phyloP scores from a whole-genome alignment of 192 early-diverging fungal species.

The Paraglomus brasilianum region DNA sequence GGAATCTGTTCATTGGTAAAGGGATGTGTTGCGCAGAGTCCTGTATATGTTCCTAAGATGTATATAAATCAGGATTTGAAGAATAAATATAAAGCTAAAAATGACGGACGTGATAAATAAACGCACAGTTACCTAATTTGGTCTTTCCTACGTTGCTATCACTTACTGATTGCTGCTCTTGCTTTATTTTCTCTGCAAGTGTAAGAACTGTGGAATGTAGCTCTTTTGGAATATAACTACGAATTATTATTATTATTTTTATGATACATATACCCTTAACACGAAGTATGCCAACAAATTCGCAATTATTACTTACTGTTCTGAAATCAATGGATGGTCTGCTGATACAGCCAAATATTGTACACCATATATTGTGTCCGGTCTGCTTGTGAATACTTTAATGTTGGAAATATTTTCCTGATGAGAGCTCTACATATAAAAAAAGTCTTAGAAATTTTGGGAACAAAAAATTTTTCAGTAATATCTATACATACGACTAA shows the following conservation, averaged over 20 bases:
- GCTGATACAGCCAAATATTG: constrained; percentile 67
- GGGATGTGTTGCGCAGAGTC: constrained; percentile 64
- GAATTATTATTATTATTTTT: background rate
- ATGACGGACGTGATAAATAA: background rate
- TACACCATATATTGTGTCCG: constrained; percentile 76
- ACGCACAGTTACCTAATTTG: constrained; percentile 33
- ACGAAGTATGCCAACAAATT: no score
- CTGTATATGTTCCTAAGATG: constrained; percentile 55
- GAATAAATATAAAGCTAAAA: background rate
- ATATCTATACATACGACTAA: constrained; percentile 32
- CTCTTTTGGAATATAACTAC: constrained; percentile 16
- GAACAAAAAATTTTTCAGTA: background rate
- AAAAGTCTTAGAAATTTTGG: constrained; percentile 8
- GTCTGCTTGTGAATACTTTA: constrained; percentile 75
- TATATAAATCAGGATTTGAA: background rate
- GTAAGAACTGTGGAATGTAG: constrained; percentile 19
- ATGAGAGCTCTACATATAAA: background rate
- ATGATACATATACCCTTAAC: background rate
- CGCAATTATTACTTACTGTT: constrained; percentile 17
- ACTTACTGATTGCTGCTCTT: background rate
- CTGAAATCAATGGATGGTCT: constrained; percentile 60
- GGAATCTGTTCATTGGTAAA: constrained; percentile 57
- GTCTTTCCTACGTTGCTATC: constrained; percentile 29
- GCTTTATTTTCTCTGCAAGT: constrained; percentile 28
- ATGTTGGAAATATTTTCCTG: constrained; percentile 28